These are phyloP conservation scores for Copromyces sp. DNA, from an alignment of 495 filamentous ascomycete genomes.

Conservation along the genomic window DNA sequence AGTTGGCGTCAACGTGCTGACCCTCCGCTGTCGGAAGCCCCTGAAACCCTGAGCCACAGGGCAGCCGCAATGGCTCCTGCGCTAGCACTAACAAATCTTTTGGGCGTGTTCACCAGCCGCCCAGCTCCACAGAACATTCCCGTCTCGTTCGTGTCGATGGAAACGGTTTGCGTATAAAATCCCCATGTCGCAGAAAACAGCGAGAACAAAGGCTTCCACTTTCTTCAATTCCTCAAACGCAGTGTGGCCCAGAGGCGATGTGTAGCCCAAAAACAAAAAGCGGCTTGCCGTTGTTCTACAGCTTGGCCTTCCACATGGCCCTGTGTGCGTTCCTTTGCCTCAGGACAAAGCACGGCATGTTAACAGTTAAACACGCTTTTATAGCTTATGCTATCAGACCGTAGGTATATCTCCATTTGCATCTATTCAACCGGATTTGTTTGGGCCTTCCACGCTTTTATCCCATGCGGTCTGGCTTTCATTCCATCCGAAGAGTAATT, in stretches of 20 bases:
- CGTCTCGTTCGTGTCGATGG: not conserved
- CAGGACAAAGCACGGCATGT: not conserved
- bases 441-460: slow-evolving; percentile 10
- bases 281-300: not conserved
- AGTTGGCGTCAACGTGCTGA: not conserved
- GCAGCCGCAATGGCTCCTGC: not conserved
- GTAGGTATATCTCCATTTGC: not conserved
- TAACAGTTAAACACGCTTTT: not conserved
- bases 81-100: not conserved
- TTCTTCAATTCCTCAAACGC: no score
- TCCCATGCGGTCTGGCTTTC: slow-evolving; percentile 16
- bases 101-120: not conserved
- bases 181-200: not conserved
- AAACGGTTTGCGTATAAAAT: not conserved
- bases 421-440: not conserved
- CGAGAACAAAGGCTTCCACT: not conserved
- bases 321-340: not conserved
- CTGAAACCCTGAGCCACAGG: not conserved
- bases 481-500: slow-evolving; percentile 14
- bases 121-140: not conserved
- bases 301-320: not conserved
- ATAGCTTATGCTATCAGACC: not conserved
- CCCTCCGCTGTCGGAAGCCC: not conserved
- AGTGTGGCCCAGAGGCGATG: not conserved
- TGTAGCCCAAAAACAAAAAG: no score